These are phyloP conservation scores for Jimgerdemannia lactiflua DNA, from an alignment of 192 early-diverging fungal species.

Conservation along the genomic window DNA sequence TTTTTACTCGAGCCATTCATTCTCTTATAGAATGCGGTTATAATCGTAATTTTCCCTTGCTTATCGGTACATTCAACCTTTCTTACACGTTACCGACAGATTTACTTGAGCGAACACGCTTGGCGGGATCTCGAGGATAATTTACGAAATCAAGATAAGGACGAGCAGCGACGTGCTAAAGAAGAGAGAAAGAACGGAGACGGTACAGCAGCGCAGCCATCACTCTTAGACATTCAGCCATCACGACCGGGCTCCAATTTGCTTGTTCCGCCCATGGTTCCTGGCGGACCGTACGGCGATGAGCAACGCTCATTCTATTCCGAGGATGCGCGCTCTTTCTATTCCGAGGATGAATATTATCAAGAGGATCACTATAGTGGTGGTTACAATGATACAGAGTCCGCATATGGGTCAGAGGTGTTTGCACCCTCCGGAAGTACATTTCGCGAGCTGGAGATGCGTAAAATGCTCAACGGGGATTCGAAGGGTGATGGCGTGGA, in stretches of 20 bases:
- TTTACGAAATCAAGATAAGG: constrained; percentile 68
- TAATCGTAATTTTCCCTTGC: no score
- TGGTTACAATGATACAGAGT: constrained; percentile 23
- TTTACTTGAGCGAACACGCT: constrained; percentile 70
- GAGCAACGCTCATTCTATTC: constrained; percentile 27
- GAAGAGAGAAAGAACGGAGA: constrained; percentile 26
- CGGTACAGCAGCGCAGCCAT: not conserved
- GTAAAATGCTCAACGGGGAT: constrained; percentile 41
- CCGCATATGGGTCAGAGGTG: constrained; percentile 26
- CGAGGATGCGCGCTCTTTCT: constrained; percentile 34
- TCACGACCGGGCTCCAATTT: not conserved
- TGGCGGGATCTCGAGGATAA: constrained; percentile 86
- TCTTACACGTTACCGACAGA: constrained; percentile 21
- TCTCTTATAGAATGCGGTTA: no score
- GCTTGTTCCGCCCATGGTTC: constrained; percentile 5
- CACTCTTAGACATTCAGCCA: not conserved
- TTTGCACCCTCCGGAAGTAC: constrained; percentile 11
- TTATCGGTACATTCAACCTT: not conserved
- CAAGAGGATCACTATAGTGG: constrained; percentile 8
- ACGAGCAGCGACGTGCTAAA: constrained; percentile 49
- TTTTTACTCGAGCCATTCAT: no score
- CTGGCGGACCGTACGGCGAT: not conserved
- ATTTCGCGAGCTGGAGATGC: constrained; percentile 45
- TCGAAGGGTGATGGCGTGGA: constrained; percentile 22
- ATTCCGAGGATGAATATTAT: constrained; percentile 34